Evolutionary conservation across 148 eudicot genomes (phyloP).

Genomic region (Oxyria digyna): DNA sequence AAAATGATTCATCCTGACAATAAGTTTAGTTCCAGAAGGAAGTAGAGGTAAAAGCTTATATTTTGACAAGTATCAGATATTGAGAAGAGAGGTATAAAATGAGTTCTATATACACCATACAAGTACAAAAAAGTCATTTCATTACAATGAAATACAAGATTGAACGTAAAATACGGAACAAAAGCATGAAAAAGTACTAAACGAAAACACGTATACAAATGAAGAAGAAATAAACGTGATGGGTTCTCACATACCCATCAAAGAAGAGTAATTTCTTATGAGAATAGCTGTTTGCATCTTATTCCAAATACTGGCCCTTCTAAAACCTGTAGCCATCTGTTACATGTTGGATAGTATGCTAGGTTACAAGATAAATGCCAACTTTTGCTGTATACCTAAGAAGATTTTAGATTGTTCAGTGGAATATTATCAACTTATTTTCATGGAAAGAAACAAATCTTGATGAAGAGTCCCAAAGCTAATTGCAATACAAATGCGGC

Average conservation of each 20-base stretch:
- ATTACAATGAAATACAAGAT: background rate
- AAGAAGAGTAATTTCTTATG: background rate
- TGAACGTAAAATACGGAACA: background rate
- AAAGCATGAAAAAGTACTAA: background rate
- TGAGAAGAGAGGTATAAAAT: background rate
- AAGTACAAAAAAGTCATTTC: background rate
- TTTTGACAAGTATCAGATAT: background rate
- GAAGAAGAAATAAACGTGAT: too few species aligned
- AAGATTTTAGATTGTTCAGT: background rate
- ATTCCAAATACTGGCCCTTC: background rate
- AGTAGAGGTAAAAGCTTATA: background rate
- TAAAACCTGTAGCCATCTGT: background rate
- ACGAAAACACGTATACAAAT: background rate
- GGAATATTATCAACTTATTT: constrained; percentile 13
- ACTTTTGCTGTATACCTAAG: background rate
- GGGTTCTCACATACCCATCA: background rate
- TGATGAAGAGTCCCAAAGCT: constrained; percentile 74
- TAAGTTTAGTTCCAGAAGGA: background rate
- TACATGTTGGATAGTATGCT: background rate
- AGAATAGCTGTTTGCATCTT: background rate
- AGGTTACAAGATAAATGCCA: background rate
- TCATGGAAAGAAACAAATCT: constrained; percentile 68
- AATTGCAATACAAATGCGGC: constrained; percentile 78
- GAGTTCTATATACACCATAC: background rate
- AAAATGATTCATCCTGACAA: too few species aligned